A percentile compares a stretch with the other conserved stretches of the same genome.
These are phyloP conservation scores for Xylaria grammica DNA, from an alignment of 495 filamentous ascomycete species.

Conservation along the genomic window DNA sequence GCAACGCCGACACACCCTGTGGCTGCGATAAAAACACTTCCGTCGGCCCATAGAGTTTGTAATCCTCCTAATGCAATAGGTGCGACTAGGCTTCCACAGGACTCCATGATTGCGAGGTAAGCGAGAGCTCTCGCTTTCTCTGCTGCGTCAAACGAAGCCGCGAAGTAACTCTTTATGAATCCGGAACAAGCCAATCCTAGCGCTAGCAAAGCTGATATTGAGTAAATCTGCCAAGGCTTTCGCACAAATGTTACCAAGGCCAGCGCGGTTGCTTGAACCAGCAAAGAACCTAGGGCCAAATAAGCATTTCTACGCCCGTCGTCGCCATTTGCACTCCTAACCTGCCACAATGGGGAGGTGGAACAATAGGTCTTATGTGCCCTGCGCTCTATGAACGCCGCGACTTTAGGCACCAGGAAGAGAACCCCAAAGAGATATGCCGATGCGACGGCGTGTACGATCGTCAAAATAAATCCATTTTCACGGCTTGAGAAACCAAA, in stretches of 20 bases:
- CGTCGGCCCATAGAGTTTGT: not conserved
- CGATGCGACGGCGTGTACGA: not conserved
- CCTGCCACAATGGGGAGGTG: not conserved
- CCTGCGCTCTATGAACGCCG: not conserved
- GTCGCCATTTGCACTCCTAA: no score
- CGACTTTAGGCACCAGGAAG: not conserved
- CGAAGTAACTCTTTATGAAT: not conserved
- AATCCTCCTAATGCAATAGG: constrained; percentile 1
- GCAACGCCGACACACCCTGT: not conserved
- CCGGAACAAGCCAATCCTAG: not conserved
- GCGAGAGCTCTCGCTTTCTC: constrained; percentile 6
- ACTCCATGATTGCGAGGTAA: constrained; percentile 8
- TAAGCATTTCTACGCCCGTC: not conserved
- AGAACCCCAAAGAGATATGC: not conserved
- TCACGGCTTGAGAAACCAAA: constrained; percentile 9
- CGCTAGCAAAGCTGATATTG: not conserved
- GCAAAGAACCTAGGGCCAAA: not conserved
- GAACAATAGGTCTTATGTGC: not conserved
- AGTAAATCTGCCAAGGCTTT: not conserved
- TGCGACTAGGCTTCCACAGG: not conserved
- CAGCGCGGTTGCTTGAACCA: not conserved
- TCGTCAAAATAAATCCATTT: constrained; percentile 5
- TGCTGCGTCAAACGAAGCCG: not conserved
- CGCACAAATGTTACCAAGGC: not conserved
- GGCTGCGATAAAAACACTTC: constrained; percentile 4